Conservation (phyloP, 495 filamentous ascomycete species). For the Margaritispora aquatica region DNA sequence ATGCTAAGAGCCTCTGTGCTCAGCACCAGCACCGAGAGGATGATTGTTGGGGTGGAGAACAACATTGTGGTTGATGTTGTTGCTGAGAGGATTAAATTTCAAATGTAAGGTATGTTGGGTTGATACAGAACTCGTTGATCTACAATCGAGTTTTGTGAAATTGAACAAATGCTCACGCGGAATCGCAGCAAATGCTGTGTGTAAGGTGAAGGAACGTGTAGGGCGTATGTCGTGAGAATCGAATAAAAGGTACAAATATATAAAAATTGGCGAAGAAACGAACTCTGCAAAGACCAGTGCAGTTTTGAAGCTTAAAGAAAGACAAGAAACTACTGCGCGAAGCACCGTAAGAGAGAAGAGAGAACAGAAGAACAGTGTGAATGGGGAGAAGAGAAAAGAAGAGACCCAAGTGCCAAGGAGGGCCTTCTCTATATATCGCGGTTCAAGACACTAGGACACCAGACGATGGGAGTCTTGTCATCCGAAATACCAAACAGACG, state of each 20-base stretch:
- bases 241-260: neutral
- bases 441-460: too few relatives aligned
- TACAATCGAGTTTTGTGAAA: conserved; percentile 13
- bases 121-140: conserved; percentile 9
- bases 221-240: neutral
- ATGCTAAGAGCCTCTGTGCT: neutral
- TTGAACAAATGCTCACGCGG: too few relatives aligned
- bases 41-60: neutral
- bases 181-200: neutral
- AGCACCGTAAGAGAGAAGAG: neutral
- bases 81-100: neutral
- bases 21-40: neutral
- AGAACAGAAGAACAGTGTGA: too few relatives aligned
- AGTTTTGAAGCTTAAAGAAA: conserved; percentile 12
- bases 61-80: too few relatives aligned
- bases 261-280: neutral
- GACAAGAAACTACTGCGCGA: conserved; percentile 1
- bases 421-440: neutral
- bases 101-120: neutral
- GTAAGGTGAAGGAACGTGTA: neutral
- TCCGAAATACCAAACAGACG: neutral
- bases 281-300: conserved; percentile 6
- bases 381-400: too few relatives aligned
- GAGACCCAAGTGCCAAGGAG: conserved; percentile 6
- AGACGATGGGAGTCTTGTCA: neutral